phyloP scores from a whole-genome alignment of 768 basidiomycete species.

The Boletus tylopilopsis region DNA sequence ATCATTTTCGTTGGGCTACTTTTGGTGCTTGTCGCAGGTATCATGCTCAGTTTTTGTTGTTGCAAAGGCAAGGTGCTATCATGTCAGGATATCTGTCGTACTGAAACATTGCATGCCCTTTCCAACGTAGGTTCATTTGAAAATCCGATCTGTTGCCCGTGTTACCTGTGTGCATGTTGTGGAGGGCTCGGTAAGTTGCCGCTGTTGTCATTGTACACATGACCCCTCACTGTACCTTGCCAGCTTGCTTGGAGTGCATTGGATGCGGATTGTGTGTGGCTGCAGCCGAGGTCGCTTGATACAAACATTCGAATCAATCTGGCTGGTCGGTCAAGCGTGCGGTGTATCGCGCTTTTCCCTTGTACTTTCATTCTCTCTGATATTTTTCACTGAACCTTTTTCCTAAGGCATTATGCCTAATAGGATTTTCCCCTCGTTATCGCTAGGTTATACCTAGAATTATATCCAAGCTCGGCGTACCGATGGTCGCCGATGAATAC shows the following conservation, averaged over 20 bases:
- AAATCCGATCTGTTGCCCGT: slow-evolving; percentile 66
- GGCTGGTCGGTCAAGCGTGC: no score
- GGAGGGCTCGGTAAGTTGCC: slow-evolving; percentile 55
- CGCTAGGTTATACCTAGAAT: neutral
- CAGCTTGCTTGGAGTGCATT: slow-evolving; percentile 66
- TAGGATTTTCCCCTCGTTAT: no score
- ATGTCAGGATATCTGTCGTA: neutral
- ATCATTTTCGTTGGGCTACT: slow-evolving; percentile 62
- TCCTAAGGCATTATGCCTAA: neutral
- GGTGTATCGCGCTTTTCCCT: neutral
- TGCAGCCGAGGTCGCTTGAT: slow-evolving; percentile 29
- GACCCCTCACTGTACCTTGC: slow-evolving; percentile 2
- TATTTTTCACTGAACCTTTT: neutral
- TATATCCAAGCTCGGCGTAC: neutral
- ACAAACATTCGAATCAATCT: neutral
- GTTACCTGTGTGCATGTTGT: slow-evolving; percentile 70
- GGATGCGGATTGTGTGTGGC: slow-evolving; percentile 67
- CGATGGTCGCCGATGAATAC: neutral
- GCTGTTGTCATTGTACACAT: neutral
- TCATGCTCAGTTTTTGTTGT: slow-evolving; percentile 65
- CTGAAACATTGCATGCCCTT: neutral
- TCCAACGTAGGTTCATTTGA: slow-evolving; percentile 44
- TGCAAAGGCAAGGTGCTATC: slow-evolving; percentile 43
- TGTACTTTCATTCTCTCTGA: no score
- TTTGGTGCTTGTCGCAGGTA: slow-evolving; percentile 47